Conservation (phyloP, 495 filamentous ascomycete genomes). For the Xylaria castorea region DNA sequence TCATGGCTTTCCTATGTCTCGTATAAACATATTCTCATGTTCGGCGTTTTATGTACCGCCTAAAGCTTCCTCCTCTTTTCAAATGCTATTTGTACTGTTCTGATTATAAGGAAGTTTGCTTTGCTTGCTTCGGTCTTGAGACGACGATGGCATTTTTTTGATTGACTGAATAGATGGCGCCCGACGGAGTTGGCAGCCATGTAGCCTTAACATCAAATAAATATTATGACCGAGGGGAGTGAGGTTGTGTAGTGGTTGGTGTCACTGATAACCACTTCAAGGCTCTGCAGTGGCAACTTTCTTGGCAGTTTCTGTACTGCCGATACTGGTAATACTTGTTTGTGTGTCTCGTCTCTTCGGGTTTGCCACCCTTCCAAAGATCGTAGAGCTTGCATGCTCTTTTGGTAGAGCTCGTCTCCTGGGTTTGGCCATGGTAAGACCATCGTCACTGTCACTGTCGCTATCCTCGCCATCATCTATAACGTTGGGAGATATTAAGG, state of each 20-base stretch:
- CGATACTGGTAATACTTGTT: conserved; percentile 57
- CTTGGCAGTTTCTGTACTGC: conserved; percentile 64
- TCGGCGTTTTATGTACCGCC: conserved; percentile 10
- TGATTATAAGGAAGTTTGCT: neutral
- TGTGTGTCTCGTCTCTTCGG: conserved; percentile 57
- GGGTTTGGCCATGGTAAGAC: conserved; percentile 55
- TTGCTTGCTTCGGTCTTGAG: neutral
- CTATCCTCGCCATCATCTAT: conserved; percentile 61
- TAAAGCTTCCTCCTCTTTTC: neutral
- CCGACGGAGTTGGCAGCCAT: neutral
- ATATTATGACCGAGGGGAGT: neutral
- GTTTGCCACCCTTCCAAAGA: conserved; percentile 42
- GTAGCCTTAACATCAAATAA: neutral
- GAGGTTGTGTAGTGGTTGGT: neutral
- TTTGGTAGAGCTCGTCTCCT: conserved; percentile 39
- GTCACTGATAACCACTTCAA: conserved; percentile 3
- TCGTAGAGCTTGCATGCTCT: conserved; percentile 37
- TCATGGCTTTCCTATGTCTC: conserved; percentile 21
- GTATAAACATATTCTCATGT: conserved; percentile 4
- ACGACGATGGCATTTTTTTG: neutral
- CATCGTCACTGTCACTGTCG: conserved; percentile 63
- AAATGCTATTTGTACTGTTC: conserved; percentile 1
- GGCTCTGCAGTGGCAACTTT: conserved; percentile 49
- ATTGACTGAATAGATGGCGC: neutral
- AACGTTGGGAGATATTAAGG: conserved; percentile 35